Base-by-base conservation (phyloP, 352 stramenopile genomes). In the Globisporangium parvum region DNA sequence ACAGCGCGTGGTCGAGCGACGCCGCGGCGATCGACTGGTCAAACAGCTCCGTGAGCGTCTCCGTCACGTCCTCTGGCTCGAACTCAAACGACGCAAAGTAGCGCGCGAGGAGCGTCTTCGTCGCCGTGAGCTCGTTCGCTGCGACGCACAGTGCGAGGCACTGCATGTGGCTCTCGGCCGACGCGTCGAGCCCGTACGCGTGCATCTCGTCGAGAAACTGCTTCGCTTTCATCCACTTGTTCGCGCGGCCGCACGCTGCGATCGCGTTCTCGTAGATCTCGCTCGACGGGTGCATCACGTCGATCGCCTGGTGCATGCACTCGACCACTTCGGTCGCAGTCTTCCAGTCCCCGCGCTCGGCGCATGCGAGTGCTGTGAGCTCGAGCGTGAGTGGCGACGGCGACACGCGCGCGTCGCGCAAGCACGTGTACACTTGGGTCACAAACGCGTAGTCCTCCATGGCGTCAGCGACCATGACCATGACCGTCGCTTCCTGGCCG, bases 181-280 rank as follows among this genome's bases (percentile, higher is more conserved):
- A 75, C 18, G 80, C 77, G 63, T 83, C 73, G 24, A 91, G 58
- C 17, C 61, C 47, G 50, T 88, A 75, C 20, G 61, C 68, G 5
- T 57, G 53, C 70, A 88, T 82, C 48, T 85, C 78, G 41, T 88
- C 80, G 11, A 88, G 58, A 42, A 91, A 64, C 51, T 85, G 72
- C 59, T 87, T 88, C 28, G 67, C 69, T 60, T 71, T 75, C 64
- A 87, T 87, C 80, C 80, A 91, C 56, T 88, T 86, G 42, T 69
- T 60, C 1, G 59, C 78, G 45, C 49, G 56, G 53, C 74, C 63
- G 59, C 78, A 87, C 26, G 80, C 73, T 1, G 47, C 50, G 48
- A 91, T 68, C n/a, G 74, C 80, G 60, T 91, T 80, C 58, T 91
- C 80, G 50, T 88, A 91, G 26, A 91, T 81, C 51, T 73, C 66